Percentiles rank a stretch among this genome's conserved stretches.
These are phyloP conservation scores for Nectriaceae sp. DNA, from an alignment of 2,329 filamentous ascomycete genomes.

Conservation along the genomic window DNA sequence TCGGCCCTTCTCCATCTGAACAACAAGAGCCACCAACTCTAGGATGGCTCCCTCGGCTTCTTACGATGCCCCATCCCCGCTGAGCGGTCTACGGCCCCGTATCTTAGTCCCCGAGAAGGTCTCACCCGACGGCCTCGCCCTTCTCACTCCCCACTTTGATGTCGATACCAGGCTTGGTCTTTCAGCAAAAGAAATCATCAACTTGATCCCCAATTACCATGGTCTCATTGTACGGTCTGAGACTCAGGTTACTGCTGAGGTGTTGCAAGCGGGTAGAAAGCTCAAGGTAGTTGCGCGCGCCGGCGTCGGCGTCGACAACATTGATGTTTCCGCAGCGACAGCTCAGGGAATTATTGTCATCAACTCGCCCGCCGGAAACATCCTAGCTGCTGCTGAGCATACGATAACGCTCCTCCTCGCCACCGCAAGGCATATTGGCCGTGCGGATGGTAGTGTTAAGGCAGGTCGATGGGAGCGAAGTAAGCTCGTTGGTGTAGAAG, in stretches of 20 bases:
- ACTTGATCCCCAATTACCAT: conserved; percentile 71
- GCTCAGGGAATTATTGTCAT: conserved; percentile 76
- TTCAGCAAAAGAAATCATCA: conserved; percentile 61
- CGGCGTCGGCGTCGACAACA: conserved; percentile 82
- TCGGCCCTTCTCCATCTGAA: background rate
- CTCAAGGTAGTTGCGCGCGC: conserved; percentile 79
- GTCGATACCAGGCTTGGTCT: conserved; percentile 69
- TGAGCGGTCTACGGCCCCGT: conserved; percentile 31
- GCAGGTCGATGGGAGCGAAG: conserved; percentile 75
- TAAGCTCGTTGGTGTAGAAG: conserved; percentile 74
- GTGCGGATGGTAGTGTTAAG: conserved; percentile 70
- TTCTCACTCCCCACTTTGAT: conserved; percentile 66
- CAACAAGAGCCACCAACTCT: background rate
- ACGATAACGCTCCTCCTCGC: conserved; percentile 75
- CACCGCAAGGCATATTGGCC: conserved; percentile 71
- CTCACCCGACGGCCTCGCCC: conserved; percentile 73
- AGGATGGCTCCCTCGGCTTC: conserved; percentile 33
- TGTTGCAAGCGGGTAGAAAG: conserved; percentile 66
- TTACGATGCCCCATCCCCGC: conserved; percentile 16
- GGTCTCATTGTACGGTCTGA: conserved; percentile 80
- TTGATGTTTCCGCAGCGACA: conserved; percentile 73
- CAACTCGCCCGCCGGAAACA: conserved; percentile 79
- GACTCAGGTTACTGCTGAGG: conserved; percentile 72
- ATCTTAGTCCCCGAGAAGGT: conserved; percentile 80
- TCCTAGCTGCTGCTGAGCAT: conserved; percentile 78